These are phyloP conservation scores for Astrothelium subdiscretum DNA, from an alignment of 495 filamentous ascomycete genomes.

Conservation along the genomic window DNA sequence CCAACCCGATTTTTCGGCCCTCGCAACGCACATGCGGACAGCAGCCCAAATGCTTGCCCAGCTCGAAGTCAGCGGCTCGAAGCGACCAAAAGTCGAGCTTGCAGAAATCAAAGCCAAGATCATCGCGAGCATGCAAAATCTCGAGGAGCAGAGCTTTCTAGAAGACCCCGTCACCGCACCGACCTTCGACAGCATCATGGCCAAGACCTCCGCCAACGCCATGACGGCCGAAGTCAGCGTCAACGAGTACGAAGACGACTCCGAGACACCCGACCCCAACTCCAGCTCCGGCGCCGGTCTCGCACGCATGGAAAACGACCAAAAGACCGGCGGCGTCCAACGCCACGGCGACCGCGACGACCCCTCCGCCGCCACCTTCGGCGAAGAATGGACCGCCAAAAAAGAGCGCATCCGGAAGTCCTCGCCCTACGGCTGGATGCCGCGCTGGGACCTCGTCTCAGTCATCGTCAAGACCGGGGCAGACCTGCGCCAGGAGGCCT, in stretches of 20 bases:
- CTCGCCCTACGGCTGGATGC: conserved; percentile 66
- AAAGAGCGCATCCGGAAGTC: conserved; percentile 65
- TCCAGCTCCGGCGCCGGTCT: conserved; percentile 53
- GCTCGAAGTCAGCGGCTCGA: conserved; percentile 58
- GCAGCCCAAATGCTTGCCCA: conserved; percentile 71
- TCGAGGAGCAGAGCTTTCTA: conserved; percentile 70
- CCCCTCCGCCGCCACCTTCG: conserved; percentile 68
- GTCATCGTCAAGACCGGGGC: conserved; percentile 73
- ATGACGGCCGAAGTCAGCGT: conserved; percentile 21
- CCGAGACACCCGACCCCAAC: conserved; percentile 33
- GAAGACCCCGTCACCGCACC: conserved; percentile 41
- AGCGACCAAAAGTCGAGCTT: conserved; percentile 58
- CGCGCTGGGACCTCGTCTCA: conserved; percentile 68
- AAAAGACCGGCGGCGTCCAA: conserved; percentile 64
- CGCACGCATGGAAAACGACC: conserved; percentile 70
- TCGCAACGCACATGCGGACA: conserved; percentile 69
- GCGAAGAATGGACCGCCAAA: conserved; percentile 64
- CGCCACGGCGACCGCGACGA: conserved; percentile 64
- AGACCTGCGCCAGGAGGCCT: conserved; percentile 65
- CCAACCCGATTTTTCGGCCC: conserved; percentile 57
- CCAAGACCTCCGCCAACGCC: conserved; percentile 36
- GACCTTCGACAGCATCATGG: conserved; percentile 64
- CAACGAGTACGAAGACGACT: conserved; percentile 34
- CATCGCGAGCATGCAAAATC: conserved; percentile 70
- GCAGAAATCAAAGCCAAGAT: conserved; percentile 65